Conservation (phyloP, 2,329 filamentous ascomycete genomes). For the Pseudogymnoascus sp. region DNA sequence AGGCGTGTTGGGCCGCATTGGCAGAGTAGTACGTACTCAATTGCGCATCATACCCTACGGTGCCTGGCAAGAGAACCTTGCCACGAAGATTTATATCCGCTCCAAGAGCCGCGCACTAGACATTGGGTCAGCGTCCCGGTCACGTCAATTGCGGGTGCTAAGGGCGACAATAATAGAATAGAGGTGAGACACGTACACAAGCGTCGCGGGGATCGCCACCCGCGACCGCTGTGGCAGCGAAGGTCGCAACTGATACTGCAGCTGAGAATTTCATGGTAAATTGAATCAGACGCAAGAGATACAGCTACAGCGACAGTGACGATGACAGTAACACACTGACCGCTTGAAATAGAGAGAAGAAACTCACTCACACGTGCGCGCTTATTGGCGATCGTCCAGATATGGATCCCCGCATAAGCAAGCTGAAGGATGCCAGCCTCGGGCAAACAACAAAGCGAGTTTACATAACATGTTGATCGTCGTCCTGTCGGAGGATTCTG, state of each 20-base stretch:
- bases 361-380: background rate
- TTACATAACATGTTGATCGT: background rate
- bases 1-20: slow-evolving; percentile 31
- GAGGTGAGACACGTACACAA: slow-evolving; percentile 3
- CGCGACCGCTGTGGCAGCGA: slow-evolving; percentile 2
- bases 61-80: slow-evolving; percentile 28
- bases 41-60: slow-evolving; percentile 26
- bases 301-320: background rate
- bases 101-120: slow-evolving; percentile 26
- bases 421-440: background rate
- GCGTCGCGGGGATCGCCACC: background rate
- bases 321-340: background rate
- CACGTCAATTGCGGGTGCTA: background rate
- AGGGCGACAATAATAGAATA: background rate
- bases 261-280: slow-evolving; percentile 2
- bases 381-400: background rate
- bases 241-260: background rate
- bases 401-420: background rate
- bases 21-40: slow-evolving; percentile 33
- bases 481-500: background rate
- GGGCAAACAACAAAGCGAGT: background rate
- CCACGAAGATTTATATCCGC: slow-evolving; percentile 22
- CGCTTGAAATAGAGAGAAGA: slow-evolving; percentile 1
- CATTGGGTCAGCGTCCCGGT: slow-evolving; percentile 11
- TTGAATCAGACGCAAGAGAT: background rate